Evolutionary conservation across 192 early-diverging fungal genomes (phyloP).

Genomic region (Oehlia diaphana): DNA sequence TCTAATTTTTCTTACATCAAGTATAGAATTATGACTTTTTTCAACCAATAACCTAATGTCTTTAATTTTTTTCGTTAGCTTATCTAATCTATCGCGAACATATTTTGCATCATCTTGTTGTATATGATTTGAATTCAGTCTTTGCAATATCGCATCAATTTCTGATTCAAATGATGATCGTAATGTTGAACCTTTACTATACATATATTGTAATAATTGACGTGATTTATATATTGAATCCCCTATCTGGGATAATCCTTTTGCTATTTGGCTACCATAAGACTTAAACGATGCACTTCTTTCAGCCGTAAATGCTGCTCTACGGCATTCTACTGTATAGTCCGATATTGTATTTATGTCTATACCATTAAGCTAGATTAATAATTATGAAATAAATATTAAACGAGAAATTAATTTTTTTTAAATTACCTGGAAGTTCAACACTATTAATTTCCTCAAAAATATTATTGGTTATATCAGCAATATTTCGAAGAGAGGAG

Average conservation of each 20-base stretch:
- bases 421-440: neutral
- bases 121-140: neutral
- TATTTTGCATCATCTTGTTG: neutral
- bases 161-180: constrained; percentile 6
- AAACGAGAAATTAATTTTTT: neutral
- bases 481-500: neutral
- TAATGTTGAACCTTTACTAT: constrained; percentile 10
- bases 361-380: neutral
- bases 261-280: neutral
- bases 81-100: neutral
- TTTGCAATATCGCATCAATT: neutral
- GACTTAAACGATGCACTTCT: neutral
- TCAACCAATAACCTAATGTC: neutral
- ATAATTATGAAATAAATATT: neutral
- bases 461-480: neutral
- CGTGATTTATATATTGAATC: neutral
- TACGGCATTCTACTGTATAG: neutral
- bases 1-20: neutral
- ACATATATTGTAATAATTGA: neutral
- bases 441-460: neutral
- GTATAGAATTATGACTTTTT: neutral
- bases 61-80: neutral
- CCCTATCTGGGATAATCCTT: neutral
- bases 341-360: neutral
- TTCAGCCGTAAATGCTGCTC: neutral